Percentiles rank a stretch among this genome's conserved stretches.
Evolutionary conservation across 441 rosid species (phyloP).

Genomic region (Breynia disticha): DNA sequence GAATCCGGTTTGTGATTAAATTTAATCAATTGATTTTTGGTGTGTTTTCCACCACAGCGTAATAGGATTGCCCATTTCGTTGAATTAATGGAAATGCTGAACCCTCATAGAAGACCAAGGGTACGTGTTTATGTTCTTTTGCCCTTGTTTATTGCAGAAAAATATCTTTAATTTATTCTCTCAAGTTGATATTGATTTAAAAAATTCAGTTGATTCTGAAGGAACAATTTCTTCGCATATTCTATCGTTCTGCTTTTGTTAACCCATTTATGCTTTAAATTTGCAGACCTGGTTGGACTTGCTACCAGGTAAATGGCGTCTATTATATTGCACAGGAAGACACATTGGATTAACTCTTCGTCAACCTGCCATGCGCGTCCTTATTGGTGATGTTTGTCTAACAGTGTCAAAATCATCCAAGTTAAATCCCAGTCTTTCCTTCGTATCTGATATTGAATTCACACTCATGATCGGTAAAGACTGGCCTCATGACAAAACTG

Average conservation of each 20-base stretch:
- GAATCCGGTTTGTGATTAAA: not conserved
- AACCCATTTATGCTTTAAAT: conserved; percentile 3
- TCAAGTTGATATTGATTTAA: no score
- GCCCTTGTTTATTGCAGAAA: no score
- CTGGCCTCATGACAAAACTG: conserved; percentile 78
- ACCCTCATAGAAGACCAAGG: conserved; percentile 71
- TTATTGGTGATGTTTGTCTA: conserved; percentile 58
- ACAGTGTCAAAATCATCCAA: conserved; percentile 39
- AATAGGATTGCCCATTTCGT: conserved; percentile 72
- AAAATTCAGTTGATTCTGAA: no score
- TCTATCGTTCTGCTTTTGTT: no score
- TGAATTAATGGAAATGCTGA: conserved; percentile 89
- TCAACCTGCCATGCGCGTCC: conserved; percentile 57
- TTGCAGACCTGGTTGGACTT: conserved; percentile 75
- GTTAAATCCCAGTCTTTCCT: conserved; percentile 26
- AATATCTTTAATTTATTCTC: no score
- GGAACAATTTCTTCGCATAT: no score
- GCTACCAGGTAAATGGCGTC: conserved; percentile 86
- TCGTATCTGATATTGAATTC: conserved; percentile 57
- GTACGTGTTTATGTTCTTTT: conserved; percentile 23
- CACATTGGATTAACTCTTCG: conserved; percentile 83
- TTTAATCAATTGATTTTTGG: conserved; percentile 15
- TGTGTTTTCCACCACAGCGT: conserved; percentile 36
- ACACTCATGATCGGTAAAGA: conserved; percentile 41
- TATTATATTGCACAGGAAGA: conserved; percentile 73